phyloP scores from a whole-genome alignment of 1,139 yeast genomes.

The Pichia kudriavzevii region DNA sequence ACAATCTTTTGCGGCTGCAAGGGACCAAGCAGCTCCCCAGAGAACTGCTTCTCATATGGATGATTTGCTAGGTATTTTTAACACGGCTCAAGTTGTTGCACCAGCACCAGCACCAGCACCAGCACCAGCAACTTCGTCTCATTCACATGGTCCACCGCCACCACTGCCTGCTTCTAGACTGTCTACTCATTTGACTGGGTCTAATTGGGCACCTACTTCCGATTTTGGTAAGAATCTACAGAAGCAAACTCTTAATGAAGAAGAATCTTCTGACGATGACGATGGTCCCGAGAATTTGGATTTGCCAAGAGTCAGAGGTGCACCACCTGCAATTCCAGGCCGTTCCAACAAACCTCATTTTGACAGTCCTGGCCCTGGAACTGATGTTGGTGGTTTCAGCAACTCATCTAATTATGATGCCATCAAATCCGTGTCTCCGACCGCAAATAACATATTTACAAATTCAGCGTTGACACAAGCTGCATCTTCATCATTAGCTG shows the following conservation, averaged over 20 bases:
- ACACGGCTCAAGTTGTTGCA: slow-evolving; percentile 26
- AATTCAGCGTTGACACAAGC: slow-evolving; percentile 10
- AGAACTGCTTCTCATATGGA: slow-evolving; percentile 51
- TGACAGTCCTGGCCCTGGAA: slow-evolving; percentile 17
- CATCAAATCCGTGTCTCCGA: slow-evolving; percentile 17
- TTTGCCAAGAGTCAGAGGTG: slow-evolving; percentile 16
- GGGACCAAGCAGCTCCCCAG: slow-evolving; percentile 19
- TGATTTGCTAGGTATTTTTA: slow-evolving; percentile 45
- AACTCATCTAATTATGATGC: slow-evolving; percentile 29
- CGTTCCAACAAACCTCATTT: slow-evolving; percentile 28
- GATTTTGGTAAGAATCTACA: slow-evolving; percentile 52
- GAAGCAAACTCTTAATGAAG: slow-evolving; percentile 15
- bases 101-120: slow-evolving; percentile 30
- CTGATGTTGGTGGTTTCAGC: too few species aligned
- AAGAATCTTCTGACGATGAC: slow-evolving; percentile 28
- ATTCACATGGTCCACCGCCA: slow-evolving; percentile 24
- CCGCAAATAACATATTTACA: slow-evolving; percentile 6
- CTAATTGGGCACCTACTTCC: slow-evolving; percentile 46
- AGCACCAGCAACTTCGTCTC: slow-evolving; percentile 4
- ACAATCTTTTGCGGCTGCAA: slow-evolving; percentile 16
- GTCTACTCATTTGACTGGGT: slow-evolving; percentile 1
- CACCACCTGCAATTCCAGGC: slow-evolving; percentile 29
- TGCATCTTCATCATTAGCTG: slow-evolving; percentile 2
- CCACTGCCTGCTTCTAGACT: slow-evolving; percentile 28
- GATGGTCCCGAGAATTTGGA: slow-evolving; percentile 29